phyloP scores from a whole-genome alignment of 1,139 yeast genomes.

The Pichia sp. region DNA sequence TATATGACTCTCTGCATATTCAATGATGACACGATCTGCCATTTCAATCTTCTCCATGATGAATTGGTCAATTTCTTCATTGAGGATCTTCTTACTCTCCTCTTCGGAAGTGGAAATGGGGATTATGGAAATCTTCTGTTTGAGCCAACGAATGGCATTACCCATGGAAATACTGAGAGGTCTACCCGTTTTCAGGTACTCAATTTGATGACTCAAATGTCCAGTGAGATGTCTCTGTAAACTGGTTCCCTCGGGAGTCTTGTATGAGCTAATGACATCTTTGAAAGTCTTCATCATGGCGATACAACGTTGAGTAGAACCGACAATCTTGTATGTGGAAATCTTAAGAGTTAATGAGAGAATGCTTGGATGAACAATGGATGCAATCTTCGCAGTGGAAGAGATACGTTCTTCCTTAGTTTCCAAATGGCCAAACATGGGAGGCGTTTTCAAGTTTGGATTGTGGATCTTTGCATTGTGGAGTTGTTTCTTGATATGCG shows the following conservation, averaged over 20 bases:
- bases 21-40: constrained; percentile 78
- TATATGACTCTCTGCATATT: constrained; percentile 73
- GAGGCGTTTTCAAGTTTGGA: constrained; percentile 40
- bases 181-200: constrained; percentile 82
- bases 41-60: constrained; percentile 80
- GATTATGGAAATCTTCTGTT: constrained; percentile 81
- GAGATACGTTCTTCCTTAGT: constrained; percentile 74
- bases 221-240: constrained; percentile 83
- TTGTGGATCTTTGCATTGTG: constrained; percentile 46
- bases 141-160: constrained; percentile 93
- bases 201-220: constrained; percentile 91
- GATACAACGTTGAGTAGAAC: constrained; percentile 78
- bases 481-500: constrained; percentile 50
- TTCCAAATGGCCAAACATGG: constrained; percentile 84
- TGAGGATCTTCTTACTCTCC: constrained; percentile 62
- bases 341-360: constrained; percentile 72
- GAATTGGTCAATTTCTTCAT: constrained; percentile 68
- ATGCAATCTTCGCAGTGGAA: constrained; percentile 51
- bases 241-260: constrained; percentile 80
- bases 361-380: constrained; percentile 83
- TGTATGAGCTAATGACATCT: constrained; percentile 69
- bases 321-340: constrained; percentile 80
- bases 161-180: constrained; percentile 96
- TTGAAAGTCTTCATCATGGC: constrained; percentile 86
- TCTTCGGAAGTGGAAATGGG: constrained; percentile 66